Base-by-base conservation (phyloP, 306 rosid species). In the Rubus idaeus region DNA sequence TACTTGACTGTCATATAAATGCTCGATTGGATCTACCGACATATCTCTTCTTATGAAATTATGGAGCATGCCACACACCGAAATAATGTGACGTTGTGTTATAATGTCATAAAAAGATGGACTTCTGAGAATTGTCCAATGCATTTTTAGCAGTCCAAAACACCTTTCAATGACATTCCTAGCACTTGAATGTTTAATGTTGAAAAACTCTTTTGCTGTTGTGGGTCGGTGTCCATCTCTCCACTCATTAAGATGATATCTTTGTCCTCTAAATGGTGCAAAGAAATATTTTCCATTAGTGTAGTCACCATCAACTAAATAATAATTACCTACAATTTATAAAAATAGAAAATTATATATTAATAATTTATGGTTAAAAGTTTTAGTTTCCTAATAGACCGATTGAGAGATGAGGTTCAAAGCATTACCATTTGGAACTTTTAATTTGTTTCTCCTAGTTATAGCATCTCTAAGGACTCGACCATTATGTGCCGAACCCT, bases 141-240 rank as follows among this genome's bases (percentile, higher is more conserved):
- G 46, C 13, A n/a, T 41, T 67, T 67, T 67, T 10, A 67, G 49
- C 12, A 67, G 23, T 5, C 52, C n/a, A 41, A 67, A 70, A 70
- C 75, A 49, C 42, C 58, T 5, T 23, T 70, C 60, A 45, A 49
- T 70, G 44, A 70, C 23, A 46, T 70, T 70, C 23, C 58, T 26
- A 21, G 45, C 61, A 47, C 16, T 45, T 6, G 60, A 35, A 49
- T 68, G 16, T 44, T 68, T 65, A 23, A 68, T 40, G 45, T 68
- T 68, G 26, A 68, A 68, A 20, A 41, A 17, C 53, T 68, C 37
- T 20, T 3, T 8, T 68, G 72, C 8, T 16, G 52, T 49, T 21
- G 55, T 23, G 5, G 45, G 75, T 14, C 21, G 44, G 10, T 70
- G 23, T 23, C 39, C 42, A 45, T 20, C 57, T 21, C 57, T 70